phyloP scores from a whole-genome alignment of 352 stramenopile genomes.

The Globisporangium spinosum region DNA sequence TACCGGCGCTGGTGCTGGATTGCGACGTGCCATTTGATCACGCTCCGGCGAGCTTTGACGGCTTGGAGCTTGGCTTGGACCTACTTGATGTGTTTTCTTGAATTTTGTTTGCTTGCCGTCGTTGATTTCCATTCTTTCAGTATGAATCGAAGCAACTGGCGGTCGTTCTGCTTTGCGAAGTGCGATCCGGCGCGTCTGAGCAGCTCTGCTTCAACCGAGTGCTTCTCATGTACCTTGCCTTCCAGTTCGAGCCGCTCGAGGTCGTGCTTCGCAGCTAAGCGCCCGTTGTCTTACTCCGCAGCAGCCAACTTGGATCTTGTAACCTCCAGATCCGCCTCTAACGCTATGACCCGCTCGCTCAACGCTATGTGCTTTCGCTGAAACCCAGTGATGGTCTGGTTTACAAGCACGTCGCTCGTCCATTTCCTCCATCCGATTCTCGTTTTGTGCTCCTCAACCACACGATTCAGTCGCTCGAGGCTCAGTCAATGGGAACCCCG shows the following conservation, averaged over 20 bases:
- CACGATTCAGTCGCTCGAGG: conserved; percentile 2
- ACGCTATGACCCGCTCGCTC: neutral
- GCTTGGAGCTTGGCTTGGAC: neutral
- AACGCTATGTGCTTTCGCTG: neutral
- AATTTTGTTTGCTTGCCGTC: neutral
- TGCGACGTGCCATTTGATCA: conserved; percentile 8
- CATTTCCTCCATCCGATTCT: conserved; percentile 8
- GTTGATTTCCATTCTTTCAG: conserved; percentile 13
- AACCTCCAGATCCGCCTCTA: neutral
- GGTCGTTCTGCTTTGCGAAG: conserved; percentile 32
- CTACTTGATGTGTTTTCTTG: conserved; percentile 11
- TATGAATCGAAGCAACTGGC: conserved; percentile 19
- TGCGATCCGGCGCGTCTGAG: conserved; percentile 30
- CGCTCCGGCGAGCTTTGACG: neutral
- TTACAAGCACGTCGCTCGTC: conserved; percentile 1
- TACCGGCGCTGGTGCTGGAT: conserved; percentile 2
- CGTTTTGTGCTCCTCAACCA: neutral
- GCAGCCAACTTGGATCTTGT: neutral
- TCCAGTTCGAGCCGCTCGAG: neutral
- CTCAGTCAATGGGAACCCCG: neutral
- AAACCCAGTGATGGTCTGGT: neutral
- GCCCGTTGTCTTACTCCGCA: conserved; percentile 4
- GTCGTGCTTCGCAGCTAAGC: neutral
- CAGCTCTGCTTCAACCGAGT: conserved; percentile 20
- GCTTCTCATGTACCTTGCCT: conserved; percentile 3